phyloP scores from a whole-genome alignment of 1,284 basidiomycete species.

The Cerioporus squamosus region DNA sequence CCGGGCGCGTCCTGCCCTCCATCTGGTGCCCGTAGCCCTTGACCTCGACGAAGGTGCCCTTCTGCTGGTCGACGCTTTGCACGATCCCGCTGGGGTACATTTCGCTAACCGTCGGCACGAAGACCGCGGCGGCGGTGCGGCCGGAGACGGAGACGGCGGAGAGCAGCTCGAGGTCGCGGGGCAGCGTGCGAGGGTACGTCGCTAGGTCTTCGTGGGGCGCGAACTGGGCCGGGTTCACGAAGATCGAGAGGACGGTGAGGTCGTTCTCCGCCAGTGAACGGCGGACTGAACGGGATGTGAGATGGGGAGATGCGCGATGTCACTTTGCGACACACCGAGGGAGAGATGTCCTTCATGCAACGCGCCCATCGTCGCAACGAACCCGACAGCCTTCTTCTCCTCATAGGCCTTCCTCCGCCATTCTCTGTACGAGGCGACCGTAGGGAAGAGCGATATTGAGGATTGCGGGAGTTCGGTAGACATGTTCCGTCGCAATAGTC shows the following conservation, averaged over 20 bases:
- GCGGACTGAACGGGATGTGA: slow-evolving; percentile 50
- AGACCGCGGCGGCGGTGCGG: slow-evolving; percentile 68
- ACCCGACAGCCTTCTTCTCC: slow-evolving; percentile 77
- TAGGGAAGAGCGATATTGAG: slow-evolving; percentile 78
- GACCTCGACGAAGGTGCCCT: slow-evolving; percentile 91
- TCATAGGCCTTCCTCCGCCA: slow-evolving; percentile 77
- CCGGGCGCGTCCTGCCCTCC: slow-evolving; percentile 85
- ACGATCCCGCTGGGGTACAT: slow-evolving; percentile 92
- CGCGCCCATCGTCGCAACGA: slow-evolving; percentile 98
- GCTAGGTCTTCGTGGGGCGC: slow-evolving; percentile 94
- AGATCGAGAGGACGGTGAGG: slow-evolving; percentile 91
- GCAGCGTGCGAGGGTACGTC: slow-evolving; percentile 88
- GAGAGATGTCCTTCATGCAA: slow-evolving; percentile 92
- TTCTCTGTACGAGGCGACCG: slow-evolving; percentile 69
- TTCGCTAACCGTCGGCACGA: slow-evolving; percentile 74
- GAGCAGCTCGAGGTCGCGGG: slow-evolving; percentile 65
- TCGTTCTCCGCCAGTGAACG: slow-evolving; percentile 82
- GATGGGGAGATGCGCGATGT: no score
- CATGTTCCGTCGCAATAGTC: slow-evolving; percentile 19
- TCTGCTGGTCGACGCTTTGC: slow-evolving; percentile 77
- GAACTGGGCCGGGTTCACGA: slow-evolving; percentile 98
- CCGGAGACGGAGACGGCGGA: slow-evolving; percentile 34
- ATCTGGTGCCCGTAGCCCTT: slow-evolving; percentile 87
- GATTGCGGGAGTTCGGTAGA: slow-evolving; percentile 45
- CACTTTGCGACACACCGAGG: slow-evolving; percentile 82